phyloP scores from a whole-genome alignment of 2,329 filamentous ascomycete genomes.

The Ophiocordyceps camponoti-saundersi region DNA sequence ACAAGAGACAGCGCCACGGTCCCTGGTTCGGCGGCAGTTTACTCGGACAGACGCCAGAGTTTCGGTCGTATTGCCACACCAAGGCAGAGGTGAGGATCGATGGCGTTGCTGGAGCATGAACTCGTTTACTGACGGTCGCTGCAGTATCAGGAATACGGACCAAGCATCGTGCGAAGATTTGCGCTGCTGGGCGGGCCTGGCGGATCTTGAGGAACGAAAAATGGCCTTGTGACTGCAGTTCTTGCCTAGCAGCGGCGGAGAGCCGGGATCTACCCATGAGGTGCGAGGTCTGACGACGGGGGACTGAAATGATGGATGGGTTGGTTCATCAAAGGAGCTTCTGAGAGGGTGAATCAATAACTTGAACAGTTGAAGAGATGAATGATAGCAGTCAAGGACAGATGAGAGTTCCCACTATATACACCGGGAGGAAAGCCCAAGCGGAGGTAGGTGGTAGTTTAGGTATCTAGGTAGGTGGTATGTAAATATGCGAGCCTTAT shows the following conservation, averaged over 20 bases:
- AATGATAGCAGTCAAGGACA: too few relatives aligned
- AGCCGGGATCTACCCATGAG: too few relatives aligned
- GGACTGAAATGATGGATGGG: too few relatives aligned
- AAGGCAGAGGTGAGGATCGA: conserved; percentile 46
- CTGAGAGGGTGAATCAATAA: too few relatives aligned
- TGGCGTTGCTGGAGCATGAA: neutral
- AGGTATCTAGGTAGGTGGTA: too few relatives aligned
- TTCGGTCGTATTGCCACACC: conserved; percentile 96
- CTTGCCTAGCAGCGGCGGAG: neutral
- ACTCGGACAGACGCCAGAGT: conserved; percentile 92
- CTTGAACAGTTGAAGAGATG: too few relatives aligned
- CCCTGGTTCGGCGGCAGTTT: conserved; percentile 98
- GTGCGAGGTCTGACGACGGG: too few relatives aligned
- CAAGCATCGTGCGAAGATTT: conserved; percentile 88
- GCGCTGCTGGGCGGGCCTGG: conserved; percentile 85
- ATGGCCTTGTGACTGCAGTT: neutral
- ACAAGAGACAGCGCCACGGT: conserved; percentile 93
- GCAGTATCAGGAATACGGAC: conserved; percentile 88
- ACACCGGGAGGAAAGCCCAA: too few relatives aligned
- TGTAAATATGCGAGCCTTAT: neutral
- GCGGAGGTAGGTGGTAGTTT: neutral
- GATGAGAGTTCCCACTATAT: too few relatives aligned
- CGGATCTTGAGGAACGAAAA: conserved; percentile 37
- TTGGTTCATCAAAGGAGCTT: too few relatives aligned
- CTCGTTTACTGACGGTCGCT: conserved; percentile 6